A percentile compares a stretch with the other conserved stretches of the same genome.
phyloP scores from a whole-genome alignment of 1,139 yeast genomes.

The Geotrichum citri-aurantii region DNA sequence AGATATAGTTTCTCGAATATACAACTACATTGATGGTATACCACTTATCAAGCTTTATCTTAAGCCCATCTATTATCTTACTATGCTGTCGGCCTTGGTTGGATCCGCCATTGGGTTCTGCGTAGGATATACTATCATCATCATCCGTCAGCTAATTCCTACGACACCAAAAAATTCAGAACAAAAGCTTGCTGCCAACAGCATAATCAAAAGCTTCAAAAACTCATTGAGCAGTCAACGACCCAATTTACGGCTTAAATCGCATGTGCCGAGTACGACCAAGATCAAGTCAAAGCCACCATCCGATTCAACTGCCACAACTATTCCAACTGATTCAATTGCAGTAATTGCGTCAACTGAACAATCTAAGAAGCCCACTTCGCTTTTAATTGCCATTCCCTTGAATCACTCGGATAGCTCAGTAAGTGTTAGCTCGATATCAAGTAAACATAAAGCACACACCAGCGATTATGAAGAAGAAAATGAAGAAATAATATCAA shows the following conservation, averaged over 20 bases:
- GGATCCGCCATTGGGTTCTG: constrained; percentile 2
- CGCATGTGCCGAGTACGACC: background rate
- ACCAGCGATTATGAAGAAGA: constrained; percentile 14
- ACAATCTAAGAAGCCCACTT: background rate
- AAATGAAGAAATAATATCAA: background rate
- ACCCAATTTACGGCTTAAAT: background rate
- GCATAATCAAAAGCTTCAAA: constrained; percentile 1
- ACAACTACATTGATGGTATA: background rate
- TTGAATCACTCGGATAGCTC: background rate
- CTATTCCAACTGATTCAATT: background rate
- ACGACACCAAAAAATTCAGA: too few species aligned
- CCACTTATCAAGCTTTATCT: constrained; percentile 2
- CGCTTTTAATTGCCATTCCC: background rate
- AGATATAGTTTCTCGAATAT: background rate
- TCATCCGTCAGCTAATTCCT: constrained; percentile 4
- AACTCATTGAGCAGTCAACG: background rate
- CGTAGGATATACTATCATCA: background rate
- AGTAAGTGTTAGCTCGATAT: background rate
- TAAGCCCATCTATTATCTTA: background rate
- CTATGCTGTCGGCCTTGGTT: background rate
- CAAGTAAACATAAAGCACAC: constrained; percentile 7
- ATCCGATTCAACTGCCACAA: background rate
- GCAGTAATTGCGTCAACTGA: background rate
- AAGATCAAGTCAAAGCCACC: background rate
- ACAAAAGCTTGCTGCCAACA: background rate